phyloP scores from a whole-genome alignment of 2,329 filamentous ascomycete species.

The Claviceps lovelessii region DNA sequence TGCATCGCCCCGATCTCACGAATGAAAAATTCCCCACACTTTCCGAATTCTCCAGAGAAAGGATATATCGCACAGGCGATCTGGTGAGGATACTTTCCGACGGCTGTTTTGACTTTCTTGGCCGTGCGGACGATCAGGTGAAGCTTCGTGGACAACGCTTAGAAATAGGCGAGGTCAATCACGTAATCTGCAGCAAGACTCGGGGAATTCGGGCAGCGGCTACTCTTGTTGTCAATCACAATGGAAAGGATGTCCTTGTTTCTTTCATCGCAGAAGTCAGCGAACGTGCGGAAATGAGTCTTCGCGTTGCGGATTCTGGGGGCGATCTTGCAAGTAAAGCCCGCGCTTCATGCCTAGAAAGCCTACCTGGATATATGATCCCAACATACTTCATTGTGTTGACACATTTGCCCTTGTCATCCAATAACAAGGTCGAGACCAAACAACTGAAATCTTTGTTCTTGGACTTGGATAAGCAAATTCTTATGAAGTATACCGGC shows the following conservation, averaged over 20 bases:
- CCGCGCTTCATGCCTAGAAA: constrained; percentile 49
- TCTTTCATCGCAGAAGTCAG: constrained; percentile 44
- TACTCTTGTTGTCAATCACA: constrained; percentile 60
- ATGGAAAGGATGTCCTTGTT: constrained; percentile 70
- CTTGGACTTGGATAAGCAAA: constrained; percentile 39
- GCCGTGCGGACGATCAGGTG: constrained; percentile 79
- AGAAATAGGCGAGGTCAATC: constrained; percentile 84
- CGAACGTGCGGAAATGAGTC: background rate
- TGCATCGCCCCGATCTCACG: constrained; percentile 68
- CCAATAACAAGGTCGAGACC: constrained; percentile 79
- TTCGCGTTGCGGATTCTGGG: constrained; percentile 16
- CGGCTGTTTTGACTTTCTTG: constrained; percentile 73
- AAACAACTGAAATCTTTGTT: constrained; percentile 58
- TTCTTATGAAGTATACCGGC: constrained; percentile 43
- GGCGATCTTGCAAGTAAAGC: constrained; percentile 30
- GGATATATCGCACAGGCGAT: constrained; percentile 79
- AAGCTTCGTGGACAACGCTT: constrained; percentile 81
- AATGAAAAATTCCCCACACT: constrained; percentile 59
- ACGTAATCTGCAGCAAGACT: constrained; percentile 53
- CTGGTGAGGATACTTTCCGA: constrained; percentile 70
- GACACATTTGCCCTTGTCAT: constrained; percentile 59
- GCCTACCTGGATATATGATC: constrained; percentile 76
- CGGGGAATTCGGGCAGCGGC: constrained; percentile 50
- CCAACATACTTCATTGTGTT: constrained; percentile 69
- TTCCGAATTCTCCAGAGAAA: constrained; percentile 32